phyloP scores from a whole-genome alignment of 345 rosid genomes.

The Gossypium turneri region DNA sequence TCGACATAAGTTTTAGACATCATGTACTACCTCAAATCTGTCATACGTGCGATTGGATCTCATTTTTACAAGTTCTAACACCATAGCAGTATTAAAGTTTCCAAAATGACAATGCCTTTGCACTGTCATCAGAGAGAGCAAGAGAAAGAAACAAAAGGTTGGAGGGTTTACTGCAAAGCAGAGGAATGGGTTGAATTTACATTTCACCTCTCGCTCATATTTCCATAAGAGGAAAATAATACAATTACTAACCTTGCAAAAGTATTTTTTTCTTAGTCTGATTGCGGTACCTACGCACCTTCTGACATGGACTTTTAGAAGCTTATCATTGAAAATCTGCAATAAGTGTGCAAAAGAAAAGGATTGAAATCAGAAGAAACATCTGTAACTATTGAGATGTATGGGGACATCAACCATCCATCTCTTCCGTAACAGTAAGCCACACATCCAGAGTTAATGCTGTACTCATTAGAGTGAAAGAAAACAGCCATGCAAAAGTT shows the following conservation, averaged over 20 bases:
- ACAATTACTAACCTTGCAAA: slow-evolving; percentile 53
- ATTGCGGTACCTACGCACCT: slow-evolving; percentile 70
- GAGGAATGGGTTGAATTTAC: background rate
- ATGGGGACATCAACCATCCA: background rate
- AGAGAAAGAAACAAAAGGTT: slow-evolving; percentile 4
- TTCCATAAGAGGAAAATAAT: background rate
- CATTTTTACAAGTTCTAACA: background rate
- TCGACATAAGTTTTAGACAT: background rate
- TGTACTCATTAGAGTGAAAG: background rate
- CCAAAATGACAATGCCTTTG: background rate
- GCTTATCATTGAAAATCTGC: slow-evolving; percentile 88
- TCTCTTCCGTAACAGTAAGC: background rate
- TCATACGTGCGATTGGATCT: background rate
- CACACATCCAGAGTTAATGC: background rate
- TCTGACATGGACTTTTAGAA: slow-evolving; percentile 61
- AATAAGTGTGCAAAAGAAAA: slow-evolving; percentile 4
- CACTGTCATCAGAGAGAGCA: background rate
- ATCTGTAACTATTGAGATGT: background rate
- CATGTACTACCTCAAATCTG: background rate
- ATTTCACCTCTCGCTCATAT: background rate
- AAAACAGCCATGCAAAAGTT: background rate
- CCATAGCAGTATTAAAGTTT: background rate
- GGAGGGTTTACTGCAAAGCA: background rate
- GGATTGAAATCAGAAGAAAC: background rate
- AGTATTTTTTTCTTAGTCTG: slow-evolving; percentile 76